Evolutionary conservation across 129 eudicot genomes (phyloP).

Genomic region (Mikania micrantha): DNA sequence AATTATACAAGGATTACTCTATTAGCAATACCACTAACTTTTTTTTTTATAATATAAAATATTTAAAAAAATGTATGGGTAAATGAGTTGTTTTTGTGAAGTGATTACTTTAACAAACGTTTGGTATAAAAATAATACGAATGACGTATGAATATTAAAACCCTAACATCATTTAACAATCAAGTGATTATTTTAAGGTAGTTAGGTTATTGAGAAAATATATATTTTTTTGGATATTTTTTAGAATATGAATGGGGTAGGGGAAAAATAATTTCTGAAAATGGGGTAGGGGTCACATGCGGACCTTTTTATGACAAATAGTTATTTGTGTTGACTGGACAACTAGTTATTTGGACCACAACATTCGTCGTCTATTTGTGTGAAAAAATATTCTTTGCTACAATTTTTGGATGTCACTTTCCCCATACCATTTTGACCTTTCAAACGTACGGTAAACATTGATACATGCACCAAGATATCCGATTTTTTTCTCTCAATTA

Average conservation of each 20-base stretch:
- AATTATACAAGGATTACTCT: too few relatives aligned
- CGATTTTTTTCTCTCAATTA: neutral
- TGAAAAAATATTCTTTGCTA: neutral
- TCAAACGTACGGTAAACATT: neutral
- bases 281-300: slow-evolving; percentile 9
- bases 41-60: too few relatives aligned
- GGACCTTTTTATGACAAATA: neutral
- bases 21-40: too few relatives aligned
- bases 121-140: too few relatives aligned
- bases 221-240: too few relatives aligned
- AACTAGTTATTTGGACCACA: slow-evolving; percentile 5
- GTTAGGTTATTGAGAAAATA: too few relatives aligned
- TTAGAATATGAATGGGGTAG: neutral
- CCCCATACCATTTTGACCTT: slow-evolving; percentile 4
- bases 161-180: too few relatives aligned
- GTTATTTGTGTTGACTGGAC: neutral
- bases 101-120: too few relatives aligned
- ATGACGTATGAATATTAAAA: too few relatives aligned
- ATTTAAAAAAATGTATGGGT: too few relatives aligned
- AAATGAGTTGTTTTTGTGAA: too few relatives aligned
- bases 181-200: too few relatives aligned
- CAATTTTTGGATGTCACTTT: neutral
- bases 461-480: neutral
- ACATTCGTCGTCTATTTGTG: slow-evolving; percentile 13
- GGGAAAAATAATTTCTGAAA: neutral